Base-by-base conservation (phyloP, 441 rosid species). In the Croton setiger region DNA sequence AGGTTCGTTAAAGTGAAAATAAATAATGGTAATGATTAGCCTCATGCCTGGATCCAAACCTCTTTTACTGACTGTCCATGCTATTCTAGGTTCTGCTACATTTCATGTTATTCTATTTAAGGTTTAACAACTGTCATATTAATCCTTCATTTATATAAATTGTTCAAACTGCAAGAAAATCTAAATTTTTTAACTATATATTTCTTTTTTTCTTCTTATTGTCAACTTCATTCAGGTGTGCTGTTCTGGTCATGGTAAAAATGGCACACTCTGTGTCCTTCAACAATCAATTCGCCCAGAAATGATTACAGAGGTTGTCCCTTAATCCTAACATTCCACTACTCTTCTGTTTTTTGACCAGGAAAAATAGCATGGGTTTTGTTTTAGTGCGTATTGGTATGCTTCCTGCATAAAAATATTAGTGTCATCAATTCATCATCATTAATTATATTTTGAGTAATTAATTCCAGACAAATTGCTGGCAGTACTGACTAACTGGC, bases 171-270 rank as follows among this genome's bases (percentile, higher is more conserved):
- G 17, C 48, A 23, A 66, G 15, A 20, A 27, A 14, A 18, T 74
- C 0, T 47, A 27, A 27, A 45, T 58, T 63, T 68, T 64, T 33
- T 62, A 51, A 45, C 27, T 14, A 45, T 20, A 21, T 3, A 18
- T 37, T 63, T 14, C 20, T 70, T 7, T 63, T 10, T n/a, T 70
- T 7, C 4, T 75, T 23, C 20, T 35, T 58, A 37, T 73, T 66
- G 73, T 69, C 63, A 62, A 59, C 58, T 62, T 21, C 69, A 74
- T 72, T 74, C 82, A 96, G 99, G 97, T 96, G 20, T 96, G 97
- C 87, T 96, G 99, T 79, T 96, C 99, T 71, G 99, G 99, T 80
- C 98, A 96, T 82, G 99, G 99, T 56, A 96, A 96, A 77, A 96
- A 92, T 75, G 99, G 99, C 49, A 65, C 96, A 70, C 77, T 96